Percentiles rank a stretch among this genome's conserved stretches.
Evolutionary conservation across 2,329 filamentous ascomycete species (phyloP).

Genomic region (Fusarium begoniae): DNA sequence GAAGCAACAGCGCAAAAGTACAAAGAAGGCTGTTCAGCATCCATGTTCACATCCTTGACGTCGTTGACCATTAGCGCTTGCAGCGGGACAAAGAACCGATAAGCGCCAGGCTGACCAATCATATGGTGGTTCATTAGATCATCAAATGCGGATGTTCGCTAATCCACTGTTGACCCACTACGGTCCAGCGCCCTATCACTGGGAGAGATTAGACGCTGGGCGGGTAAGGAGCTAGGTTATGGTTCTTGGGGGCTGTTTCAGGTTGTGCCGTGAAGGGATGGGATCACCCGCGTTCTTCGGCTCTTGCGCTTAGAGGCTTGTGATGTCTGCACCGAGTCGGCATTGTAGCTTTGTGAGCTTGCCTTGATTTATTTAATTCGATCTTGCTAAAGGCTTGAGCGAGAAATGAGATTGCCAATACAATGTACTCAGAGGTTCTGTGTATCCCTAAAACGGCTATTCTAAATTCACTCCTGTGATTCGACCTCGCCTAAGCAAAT

Average conservation of each 20-base stretch:
- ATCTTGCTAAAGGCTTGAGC: accelerated
- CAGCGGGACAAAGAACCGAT: neutral
- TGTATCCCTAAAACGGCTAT: too few relatives aligned
- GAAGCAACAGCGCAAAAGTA: neutral
- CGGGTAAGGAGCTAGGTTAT: neutral
- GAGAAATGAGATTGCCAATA: accelerated
- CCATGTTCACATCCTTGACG: neutral
- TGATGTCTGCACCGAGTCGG: neutral
- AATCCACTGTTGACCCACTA: neutral
- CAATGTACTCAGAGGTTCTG: too few relatives aligned
- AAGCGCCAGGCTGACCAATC: neutral
- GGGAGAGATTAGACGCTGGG: neutral
- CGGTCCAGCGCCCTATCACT: neutral
- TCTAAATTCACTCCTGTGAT: neutral
- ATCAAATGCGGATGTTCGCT: neutral
- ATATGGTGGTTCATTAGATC: neutral
- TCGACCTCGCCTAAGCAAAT: neutral
- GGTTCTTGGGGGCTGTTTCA: neutral
- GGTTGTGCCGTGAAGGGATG: neutral
- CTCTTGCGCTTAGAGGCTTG: neutral
- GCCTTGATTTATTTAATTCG: neutral
- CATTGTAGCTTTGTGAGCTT: neutral
- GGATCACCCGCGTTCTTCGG: neutral
- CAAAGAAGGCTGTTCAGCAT: neutral
- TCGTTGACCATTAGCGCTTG: neutral